Conservation (phyloP, 2,329 filamentous ascomycete species). For the Beauveria varroae region DNA sequence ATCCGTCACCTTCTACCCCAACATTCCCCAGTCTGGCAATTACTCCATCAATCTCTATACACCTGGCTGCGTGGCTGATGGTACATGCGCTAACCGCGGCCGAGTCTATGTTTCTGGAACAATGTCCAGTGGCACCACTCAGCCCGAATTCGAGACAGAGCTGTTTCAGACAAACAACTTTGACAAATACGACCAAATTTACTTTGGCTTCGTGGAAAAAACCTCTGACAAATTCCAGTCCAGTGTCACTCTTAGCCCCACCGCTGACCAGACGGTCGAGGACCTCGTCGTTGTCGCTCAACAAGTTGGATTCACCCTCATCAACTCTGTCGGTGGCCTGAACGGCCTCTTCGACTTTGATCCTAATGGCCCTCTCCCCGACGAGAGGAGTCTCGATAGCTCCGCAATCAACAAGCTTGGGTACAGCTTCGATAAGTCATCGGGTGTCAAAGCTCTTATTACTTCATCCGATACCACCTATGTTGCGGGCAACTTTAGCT, state of each 20-base stretch:
- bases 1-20: slow-evolving; percentile 71
- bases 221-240: slow-evolving; percentile 67
- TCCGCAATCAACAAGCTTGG: slow-evolving; percentile 75
- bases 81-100: slow-evolving; percentile 67
- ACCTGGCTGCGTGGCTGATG: slow-evolving; percentile 78
- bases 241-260: slow-evolving; percentile 67
- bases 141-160: slow-evolving; percentile 46
- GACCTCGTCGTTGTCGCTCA: slow-evolving; percentile 81
- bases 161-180: slow-evolving; percentile 90
- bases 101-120: slow-evolving; percentile 72
- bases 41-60: slow-evolving; percentile 91
- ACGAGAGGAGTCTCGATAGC: slow-evolving; percentile 54
- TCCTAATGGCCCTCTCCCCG: slow-evolving; percentile 45
- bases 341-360: slow-evolving; percentile 91
- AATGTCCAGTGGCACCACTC: slow-evolving; percentile 46
- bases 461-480: slow-evolving; percentile 59
- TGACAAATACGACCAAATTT: slow-evolving; percentile 94
- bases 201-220: slow-evolving; percentile 76
- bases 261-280: slow-evolving; percentile 51
- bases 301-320: slow-evolving; percentile 68
- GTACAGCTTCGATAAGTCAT: slow-evolving; percentile 56
- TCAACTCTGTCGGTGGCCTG: slow-evolving; percentile 68
- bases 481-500: slow-evolving; percentile 79
- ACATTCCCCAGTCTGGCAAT: slow-evolving; percentile 82
- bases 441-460: slow-evolving; percentile 62